phyloP scores from a whole-genome alignment of 2,329 filamentous ascomycete species.

The Colletotrichum noveboracense region DNA sequence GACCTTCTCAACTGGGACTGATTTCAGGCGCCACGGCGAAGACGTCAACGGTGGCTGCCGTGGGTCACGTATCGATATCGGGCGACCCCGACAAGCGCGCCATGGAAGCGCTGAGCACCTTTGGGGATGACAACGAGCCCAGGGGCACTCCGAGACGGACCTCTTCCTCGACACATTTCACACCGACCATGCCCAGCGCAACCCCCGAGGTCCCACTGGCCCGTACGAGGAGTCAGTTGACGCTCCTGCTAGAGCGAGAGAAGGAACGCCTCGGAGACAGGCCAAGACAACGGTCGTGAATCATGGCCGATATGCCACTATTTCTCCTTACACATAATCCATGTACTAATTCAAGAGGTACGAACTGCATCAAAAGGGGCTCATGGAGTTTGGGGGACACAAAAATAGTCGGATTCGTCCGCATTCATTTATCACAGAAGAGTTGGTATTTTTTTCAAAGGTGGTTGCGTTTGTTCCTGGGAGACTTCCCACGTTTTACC shows the following conservation, averaged over 20 bases:
- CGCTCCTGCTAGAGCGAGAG: slow-evolving; percentile 61
- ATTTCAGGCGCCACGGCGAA: slow-evolving; percentile 27
- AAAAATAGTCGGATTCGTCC: background rate
- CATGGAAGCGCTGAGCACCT: slow-evolving; percentile 28
- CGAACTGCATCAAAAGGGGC: slow-evolving; percentile 16
- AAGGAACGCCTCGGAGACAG: slow-evolving; percentile 33
- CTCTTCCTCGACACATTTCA: slow-evolving; percentile 42
- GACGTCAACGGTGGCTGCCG: slow-evolving; percentile 18
- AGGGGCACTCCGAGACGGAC: slow-evolving; percentile 19
- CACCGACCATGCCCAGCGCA: slow-evolving; percentile 54
- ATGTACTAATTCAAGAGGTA: slow-evolving; percentile 18
- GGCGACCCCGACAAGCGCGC: slow-evolving; percentile 8
- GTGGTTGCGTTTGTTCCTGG: background rate
- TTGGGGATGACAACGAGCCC: background rate
- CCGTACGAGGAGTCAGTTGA: slow-evolving; percentile 66
- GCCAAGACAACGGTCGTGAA: slow-evolving; percentile 5
- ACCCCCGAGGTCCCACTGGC: slow-evolving; percentile 53
- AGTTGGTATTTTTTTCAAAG: background rate
- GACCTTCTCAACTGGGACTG: slow-evolving; percentile 29
- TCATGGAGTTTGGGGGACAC: slow-evolving; percentile 15
- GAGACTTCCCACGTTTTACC: background rate
- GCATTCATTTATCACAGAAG: background rate
- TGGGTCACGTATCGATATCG: slow-evolving; percentile 16
- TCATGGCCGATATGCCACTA: background rate
- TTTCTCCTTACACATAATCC: slow-evolving; percentile 7